phyloP scores from a whole-genome alignment of 1,284 basidiomycete species.

The Leccinum subrobustum region DNA sequence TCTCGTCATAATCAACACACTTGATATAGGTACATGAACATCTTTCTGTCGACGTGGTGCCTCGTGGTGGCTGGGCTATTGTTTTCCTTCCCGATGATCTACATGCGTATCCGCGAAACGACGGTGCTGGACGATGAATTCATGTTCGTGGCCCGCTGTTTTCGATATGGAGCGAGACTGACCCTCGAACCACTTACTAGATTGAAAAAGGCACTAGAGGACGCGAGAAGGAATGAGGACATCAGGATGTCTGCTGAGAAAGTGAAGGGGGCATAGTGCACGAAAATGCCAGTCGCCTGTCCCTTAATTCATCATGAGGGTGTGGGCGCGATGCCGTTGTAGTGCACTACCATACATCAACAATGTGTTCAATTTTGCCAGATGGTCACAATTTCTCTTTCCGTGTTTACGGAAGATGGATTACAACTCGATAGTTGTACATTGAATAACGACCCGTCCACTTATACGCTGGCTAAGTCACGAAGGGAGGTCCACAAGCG shows the following conservation, averaged over 20 bases:
- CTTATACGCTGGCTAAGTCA: too few species aligned
- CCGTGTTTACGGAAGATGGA: background rate
- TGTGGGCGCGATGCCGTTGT: background rate
- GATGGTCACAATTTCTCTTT: background rate
- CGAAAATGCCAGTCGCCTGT: background rate
- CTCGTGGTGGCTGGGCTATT: slow-evolving; percentile 31
- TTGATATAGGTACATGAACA: slow-evolving; percentile 17
- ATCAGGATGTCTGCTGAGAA: background rate
- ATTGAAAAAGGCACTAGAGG: slow-evolving; percentile 4
- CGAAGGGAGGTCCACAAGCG: too few species aligned
- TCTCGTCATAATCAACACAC: background rate
- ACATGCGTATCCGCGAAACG: slow-evolving; percentile 30
- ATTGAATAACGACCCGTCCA: too few species aligned
- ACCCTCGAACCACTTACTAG: background rate
- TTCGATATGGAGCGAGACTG: background rate
- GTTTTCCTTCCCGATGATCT: slow-evolving; percentile 35
- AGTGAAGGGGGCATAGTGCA: background rate
- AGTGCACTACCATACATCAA: background rate
- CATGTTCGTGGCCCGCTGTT: slow-evolving; percentile 10
- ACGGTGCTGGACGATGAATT: slow-evolving; percentile 31
- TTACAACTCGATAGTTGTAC: background rate
- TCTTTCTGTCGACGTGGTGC: slow-evolving; percentile 35
- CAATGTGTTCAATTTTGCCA: background rate
- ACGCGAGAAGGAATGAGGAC: background rate
- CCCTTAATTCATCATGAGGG: background rate